Evolutionary conservation across 1,284 basidiomycete species (phyloP), one percentile per base, ranked within the genome.

Genomic region (Jaminaea rosea): DNA sequence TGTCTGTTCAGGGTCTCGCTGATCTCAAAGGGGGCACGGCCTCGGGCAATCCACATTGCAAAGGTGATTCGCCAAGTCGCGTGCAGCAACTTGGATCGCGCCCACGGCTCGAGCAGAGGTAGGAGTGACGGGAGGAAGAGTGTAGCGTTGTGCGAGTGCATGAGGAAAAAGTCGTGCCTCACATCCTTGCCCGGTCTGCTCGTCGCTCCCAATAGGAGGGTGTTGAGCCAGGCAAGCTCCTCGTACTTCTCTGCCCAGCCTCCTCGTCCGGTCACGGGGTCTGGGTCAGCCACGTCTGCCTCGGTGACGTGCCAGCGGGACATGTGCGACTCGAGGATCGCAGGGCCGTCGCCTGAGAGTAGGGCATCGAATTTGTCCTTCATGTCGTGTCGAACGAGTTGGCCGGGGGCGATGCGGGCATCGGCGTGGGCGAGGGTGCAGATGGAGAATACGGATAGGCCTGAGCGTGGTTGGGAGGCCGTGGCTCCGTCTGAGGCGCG

Each of bases 171-270:
- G 49, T 50, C 49, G 21, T 50, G 49, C 4, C 21, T 26, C 23
- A 32, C 24, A 11, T 27, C 9, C 11, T 31, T 29, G 37, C 15
- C 39, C 7, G 49, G 49, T 13, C 19, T 26, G 8, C 26, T 21
- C n/a, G 49, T 50, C 8, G 49, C 49, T 26, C 49, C 49, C 11
- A 50, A 10, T 5, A 50, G 39, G 10, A 50, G 26, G 19, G 29
- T 39, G 21, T 31, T 26, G 28, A 50, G 9, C 49, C 49, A 50
- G 3, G 27, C 21, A 3, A 50, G 41, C 42, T 50, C 49, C 11
- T 23, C 15, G 17, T 26, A 42, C 11, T 42, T 42, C 11, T 24
- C 67, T 73, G 88, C 82, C 23, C 24, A 44, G 42, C 42, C 42
- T 10, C 42, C 42, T 26, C 24, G 19, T 13, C 23, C 15, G 2